A percentile compares a stretch with the other conserved stretches of the same genome.
Conservation (phyloP, 2,329 filamentous ascomycete genomes). For the Aspergillus sp. region DNA sequence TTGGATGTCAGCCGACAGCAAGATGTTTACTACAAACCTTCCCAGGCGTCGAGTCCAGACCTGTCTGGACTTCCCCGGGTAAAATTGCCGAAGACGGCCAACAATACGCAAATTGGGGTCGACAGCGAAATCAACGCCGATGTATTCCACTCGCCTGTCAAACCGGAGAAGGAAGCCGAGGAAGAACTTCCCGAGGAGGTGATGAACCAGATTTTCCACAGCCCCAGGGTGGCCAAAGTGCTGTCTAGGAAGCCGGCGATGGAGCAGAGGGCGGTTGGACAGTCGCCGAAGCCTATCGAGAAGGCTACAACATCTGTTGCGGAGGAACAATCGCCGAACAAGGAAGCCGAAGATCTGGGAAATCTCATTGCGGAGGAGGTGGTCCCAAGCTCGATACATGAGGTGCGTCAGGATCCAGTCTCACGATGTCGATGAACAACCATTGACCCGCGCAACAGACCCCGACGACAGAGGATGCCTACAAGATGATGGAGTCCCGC, state of each 20-base stretch:
- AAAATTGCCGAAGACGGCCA: conserved; percentile 55
- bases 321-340: conserved; percentile 22
- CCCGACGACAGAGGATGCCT: conserved; percentile 41
- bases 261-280: conserved; percentile 4
- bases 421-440: not conserved
- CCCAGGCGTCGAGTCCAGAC: conserved; percentile 46
- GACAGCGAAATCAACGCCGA: conserved; percentile 53
- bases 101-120: conserved; percentile 45
- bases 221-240: conserved; percentile 56
- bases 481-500: conserved; percentile 80
- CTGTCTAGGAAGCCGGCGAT: conserved; percentile 47
- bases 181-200: conserved; percentile 54
- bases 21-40: conserved; percentile 58
- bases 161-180: conserved; percentile 18
- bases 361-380: conserved; percentile 14
- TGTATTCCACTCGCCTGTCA: conserved; percentile 48
- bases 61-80: conserved; percentile 54
- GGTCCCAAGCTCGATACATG: not conserved
- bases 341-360: conserved; percentile 41
- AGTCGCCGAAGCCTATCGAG: not conserved
- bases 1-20: conserved; percentile 53
- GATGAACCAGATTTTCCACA: conserved; percentile 63
- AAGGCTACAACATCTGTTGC: not conserved
- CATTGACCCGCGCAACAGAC: conserved; percentile 16
- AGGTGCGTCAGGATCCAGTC: conserved; percentile 10